phyloP scores from a whole-genome alignment of 805 yeast genomes.

The Monosporozyma aquatica region DNA sequence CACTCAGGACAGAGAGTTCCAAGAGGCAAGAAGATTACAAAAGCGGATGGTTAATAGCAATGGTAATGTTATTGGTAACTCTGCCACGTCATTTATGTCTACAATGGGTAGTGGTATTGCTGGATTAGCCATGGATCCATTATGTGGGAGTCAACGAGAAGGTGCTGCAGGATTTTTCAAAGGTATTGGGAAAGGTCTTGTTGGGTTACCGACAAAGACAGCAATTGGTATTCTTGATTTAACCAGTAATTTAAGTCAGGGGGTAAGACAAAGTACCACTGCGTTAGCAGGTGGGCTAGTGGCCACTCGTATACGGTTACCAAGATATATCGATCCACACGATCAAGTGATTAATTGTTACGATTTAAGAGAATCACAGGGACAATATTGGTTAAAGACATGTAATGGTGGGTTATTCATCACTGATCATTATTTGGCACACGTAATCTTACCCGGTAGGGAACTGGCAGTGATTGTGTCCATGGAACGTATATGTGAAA shows the following conservation, averaged over 20 bases:
- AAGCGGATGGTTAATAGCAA: slow-evolving; percentile 40
- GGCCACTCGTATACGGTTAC: slow-evolving; percentile 31
- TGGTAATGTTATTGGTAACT: slow-evolving; percentile 63
- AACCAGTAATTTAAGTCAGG: slow-evolving; percentile 88
- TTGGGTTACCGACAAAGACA: slow-evolving; percentile 93
- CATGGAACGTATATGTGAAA: slow-evolving; percentile 55
- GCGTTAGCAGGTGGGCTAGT: slow-evolving; percentile 48
- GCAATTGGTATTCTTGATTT: slow-evolving; percentile 91
- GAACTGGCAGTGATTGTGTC: slow-evolving; percentile 73
- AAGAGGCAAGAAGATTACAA: slow-evolving; percentile 66
- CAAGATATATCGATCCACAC: slow-evolving; percentile 56
- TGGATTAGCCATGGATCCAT: slow-evolving; percentile 86
- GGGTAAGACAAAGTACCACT: slow-evolving; percentile 85
- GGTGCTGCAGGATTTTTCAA: slow-evolving; percentile 90
- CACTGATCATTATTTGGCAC: slow-evolving; percentile 74
- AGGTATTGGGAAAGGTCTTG: slow-evolving; percentile 90
- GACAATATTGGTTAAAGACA: slow-evolving; percentile 83
- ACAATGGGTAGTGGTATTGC: slow-evolving; percentile 80
- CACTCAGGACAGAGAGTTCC: slow-evolving; percentile 79
- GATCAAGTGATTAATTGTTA: slow-evolving; percentile 71
- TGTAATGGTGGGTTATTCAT: slow-evolving; percentile 72
- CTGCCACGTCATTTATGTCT: slow-evolving; percentile 83
- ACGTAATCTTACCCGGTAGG: slow-evolving; percentile 71
- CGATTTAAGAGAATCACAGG: slow-evolving; percentile 78
- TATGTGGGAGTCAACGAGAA: slow-evolving; percentile 77